Base-by-base conservation (phyloP, 2,329 filamentous ascomycete genomes). In the Zelopaecilomyces penicillatus region DNA sequence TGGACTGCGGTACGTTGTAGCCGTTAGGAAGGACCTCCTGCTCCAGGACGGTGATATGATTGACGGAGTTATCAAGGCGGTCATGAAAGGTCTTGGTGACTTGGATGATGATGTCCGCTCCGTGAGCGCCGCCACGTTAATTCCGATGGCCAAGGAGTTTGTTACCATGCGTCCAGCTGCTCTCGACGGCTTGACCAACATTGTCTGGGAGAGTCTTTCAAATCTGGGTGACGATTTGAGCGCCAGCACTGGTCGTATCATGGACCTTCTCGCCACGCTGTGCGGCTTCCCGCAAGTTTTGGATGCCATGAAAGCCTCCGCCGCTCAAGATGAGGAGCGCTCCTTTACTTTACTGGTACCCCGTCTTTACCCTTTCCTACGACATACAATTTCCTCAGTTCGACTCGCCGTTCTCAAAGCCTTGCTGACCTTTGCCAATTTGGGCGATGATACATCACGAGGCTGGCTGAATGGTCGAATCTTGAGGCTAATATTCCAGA, bases 201-300 rank as follows among this genome's bases (percentile, higher is more conserved):
- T 97, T 47, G 90, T 98, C 29, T 98, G 93, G 93, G 87, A 95
- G 58, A 97, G 93, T 68, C 73, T 98, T 27, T 95, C 91, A 4
- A 94, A 95, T 60, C 73, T 98, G n/a, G 90, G 91, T 52, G 93
- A 98, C 60, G 93, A 98, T 60, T 74, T 98, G 12, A 97, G 90
- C 62, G 93, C 93, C 4, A 97, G 93, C 62, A 98, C 94, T 7
- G 93, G 93, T 39, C 94, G 89, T 45, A 95, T 98, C 44, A 98
- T 98, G 94, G 94, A 98, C 63, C 77, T 98, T 35, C 75, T 98
- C 12, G 93, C 94, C 10, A 97, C 93, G 48, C 79, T 98, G 2
- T 98, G 93, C 68, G 85, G 89, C 51, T 98, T 96, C 69, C 87
- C 87, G 1, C 80, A 95, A 66, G 91, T 97, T 6, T 69, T 98